Evolutionary conservation across 2,329 filamentous ascomycete species (phyloP).

Genomic region (Cladorrhinum sp.): DNA sequence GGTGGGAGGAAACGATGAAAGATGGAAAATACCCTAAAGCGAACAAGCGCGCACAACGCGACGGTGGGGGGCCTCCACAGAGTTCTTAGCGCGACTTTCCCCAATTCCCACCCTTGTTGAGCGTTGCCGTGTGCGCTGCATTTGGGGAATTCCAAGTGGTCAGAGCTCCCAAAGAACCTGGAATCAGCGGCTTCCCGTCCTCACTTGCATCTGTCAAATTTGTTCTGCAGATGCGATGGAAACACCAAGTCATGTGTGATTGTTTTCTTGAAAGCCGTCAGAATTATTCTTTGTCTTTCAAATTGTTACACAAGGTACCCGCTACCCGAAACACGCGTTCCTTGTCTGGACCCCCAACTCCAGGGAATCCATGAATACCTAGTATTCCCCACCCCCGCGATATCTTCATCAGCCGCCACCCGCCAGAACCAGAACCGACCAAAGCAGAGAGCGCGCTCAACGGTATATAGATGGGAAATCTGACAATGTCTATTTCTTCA

Average conservation of each 20-base stretch:
- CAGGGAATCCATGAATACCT: too few relatives aligned
- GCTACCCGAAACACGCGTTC: too few relatives aligned
- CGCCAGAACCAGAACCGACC: background rate
- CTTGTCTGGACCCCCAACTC: too few relatives aligned
- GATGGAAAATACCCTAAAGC: background rate
- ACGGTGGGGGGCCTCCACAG: background rate
- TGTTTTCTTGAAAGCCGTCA: background rate
- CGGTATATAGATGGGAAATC: too few relatives aligned
- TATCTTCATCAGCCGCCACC: background rate
- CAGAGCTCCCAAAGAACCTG: background rate
- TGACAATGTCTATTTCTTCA: conserved; percentile 31
- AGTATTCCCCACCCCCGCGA: too few relatives aligned
- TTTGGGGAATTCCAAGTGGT: background rate
- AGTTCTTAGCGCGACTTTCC: background rate
- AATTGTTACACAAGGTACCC: background rate
- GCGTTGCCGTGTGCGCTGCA: background rate
- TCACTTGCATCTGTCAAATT: too few relatives aligned
- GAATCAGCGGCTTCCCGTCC: background rate
- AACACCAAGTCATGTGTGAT: background rate
- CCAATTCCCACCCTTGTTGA: background rate
- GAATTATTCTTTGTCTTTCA: background rate
- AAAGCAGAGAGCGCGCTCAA: too few relatives aligned
- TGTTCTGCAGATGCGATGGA: background rate
- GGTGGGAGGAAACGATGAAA: background rate
- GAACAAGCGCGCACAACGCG: background rate